Percentiles rank a stretch among this genome's conserved stretches.
Conservation (phyloP, 2,329 filamentous ascomycete genomes). For the Hypoxylon sp. region DNA sequence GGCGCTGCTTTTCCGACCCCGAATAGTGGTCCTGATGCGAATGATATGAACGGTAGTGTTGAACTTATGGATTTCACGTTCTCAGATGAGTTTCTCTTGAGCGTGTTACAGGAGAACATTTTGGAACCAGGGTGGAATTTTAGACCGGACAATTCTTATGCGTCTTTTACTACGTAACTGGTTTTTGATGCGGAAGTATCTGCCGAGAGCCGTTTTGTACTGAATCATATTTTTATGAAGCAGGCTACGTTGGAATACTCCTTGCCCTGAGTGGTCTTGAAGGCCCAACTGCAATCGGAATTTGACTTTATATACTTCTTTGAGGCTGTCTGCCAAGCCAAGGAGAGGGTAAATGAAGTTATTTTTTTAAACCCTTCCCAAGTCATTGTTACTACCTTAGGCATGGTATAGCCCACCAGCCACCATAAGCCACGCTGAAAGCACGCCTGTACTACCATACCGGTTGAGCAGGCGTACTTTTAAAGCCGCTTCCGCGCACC, state of each 20-base stretch:
- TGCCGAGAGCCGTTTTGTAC: background rate
- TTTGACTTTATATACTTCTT: too few species aligned
- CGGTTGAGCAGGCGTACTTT: background rate
- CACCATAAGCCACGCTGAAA: background rate
- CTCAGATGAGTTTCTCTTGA: slow-evolving; percentile 36
- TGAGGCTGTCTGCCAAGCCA: too few species aligned
- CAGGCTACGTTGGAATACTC: too few species aligned
- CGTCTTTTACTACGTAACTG: slow-evolving; percentile 21
- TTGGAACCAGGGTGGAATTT: slow-evolving; percentile 36
- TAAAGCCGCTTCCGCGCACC: background rate
- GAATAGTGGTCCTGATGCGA: background rate
- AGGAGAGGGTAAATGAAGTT: too few species aligned
- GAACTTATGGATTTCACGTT: slow-evolving; percentile 22
- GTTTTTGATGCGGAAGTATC: background rate
- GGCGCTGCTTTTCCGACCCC: slow-evolving; percentile 15
- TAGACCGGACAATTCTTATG: slow-evolving; percentile 27
- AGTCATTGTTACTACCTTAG: background rate
- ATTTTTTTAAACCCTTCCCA: too few species aligned
- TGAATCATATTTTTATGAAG: background rate
- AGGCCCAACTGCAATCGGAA: too few species aligned
- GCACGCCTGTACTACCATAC: background rate
- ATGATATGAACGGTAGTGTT: background rate
- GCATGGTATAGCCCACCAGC: background rate
- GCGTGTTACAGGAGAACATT: slow-evolving; percentile 40
- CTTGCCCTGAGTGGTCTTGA: too few species aligned